These are phyloP conservation scores for Neonectria neomacrospora DNA, from an alignment of 2,329 filamentous ascomycete genomes.

Conservation along the genomic window DNA sequence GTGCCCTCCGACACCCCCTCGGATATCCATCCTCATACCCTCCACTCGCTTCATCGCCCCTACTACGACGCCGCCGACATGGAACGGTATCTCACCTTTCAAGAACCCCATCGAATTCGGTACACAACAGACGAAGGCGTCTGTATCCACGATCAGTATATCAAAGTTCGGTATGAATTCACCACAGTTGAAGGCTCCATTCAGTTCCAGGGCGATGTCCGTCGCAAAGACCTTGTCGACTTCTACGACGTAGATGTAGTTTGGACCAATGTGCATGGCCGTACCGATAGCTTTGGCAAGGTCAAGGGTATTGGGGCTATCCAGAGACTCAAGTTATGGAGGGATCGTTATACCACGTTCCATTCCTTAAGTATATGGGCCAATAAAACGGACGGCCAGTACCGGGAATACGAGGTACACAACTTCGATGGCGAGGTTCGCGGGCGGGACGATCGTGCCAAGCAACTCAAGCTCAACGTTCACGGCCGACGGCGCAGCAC, in stretches of 20 bases:
- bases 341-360: constrained; percentile 58
- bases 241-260: constrained; percentile 65
- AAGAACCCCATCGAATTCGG: constrained; percentile 59
- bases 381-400: constrained; percentile 57
- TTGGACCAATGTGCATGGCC: constrained; percentile 62
- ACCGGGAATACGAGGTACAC: constrained; percentile 61
- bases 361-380: constrained; percentile 61
- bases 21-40: constrained; percentile 60
- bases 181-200: constrained; percentile 59
- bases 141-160: constrained; percentile 60
- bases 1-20: constrained; percentile 58
- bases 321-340: constrained; percentile 64
- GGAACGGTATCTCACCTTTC: constrained; percentile 61
- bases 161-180: constrained; percentile 63
- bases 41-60: constrained; percentile 62
- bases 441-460: constrained; percentile 58
- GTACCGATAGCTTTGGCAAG: constrained; percentile 62
- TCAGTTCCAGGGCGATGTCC: constrained; percentile 61
- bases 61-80: constrained; percentile 62
- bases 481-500: constrained; percentile 55
- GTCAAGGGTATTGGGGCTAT: constrained; percentile 63
- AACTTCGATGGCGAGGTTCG: constrained; percentile 60
- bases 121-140: constrained; percentile 59
- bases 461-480: constrained; percentile 57
- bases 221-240: constrained; percentile 59